These are phyloP conservation scores for Solanum virginianum DNA, from an alignment of 257 asterid genomes.

Conservation along the genomic window DNA sequence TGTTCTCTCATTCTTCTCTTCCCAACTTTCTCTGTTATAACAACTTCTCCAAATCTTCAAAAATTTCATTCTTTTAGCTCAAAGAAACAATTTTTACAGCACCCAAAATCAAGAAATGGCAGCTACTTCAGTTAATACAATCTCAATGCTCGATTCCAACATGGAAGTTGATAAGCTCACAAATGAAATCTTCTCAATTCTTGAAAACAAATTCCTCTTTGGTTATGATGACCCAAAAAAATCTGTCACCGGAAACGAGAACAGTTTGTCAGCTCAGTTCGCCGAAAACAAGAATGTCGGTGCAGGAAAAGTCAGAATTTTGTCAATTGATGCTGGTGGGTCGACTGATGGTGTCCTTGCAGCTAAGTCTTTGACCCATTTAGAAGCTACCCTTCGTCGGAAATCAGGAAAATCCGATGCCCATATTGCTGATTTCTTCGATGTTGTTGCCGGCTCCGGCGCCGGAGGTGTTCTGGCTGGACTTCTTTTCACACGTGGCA, in stretches of 20 bases:
- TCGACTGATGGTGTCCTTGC: conserved; percentile 61
- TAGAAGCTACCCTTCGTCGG: conserved; percentile 24
- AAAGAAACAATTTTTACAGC: background rate
- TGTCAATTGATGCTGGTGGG: conserved; percentile 67
- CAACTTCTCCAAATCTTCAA: background rate
- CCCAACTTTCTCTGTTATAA: background rate
- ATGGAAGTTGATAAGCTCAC: conserved; percentile 40
- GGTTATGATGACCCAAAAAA: conserved; percentile 17
- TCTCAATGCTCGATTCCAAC: conserved; percentile 19
- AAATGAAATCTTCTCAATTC: conserved; percentile 72
- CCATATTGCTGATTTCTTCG: conserved; percentile 25
- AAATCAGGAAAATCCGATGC: conserved; percentile 11
- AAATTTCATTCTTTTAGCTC: background rate
- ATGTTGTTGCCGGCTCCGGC: conserved; percentile 73
- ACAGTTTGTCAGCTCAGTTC: conserved; percentile 5
- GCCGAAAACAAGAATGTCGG: background rate
- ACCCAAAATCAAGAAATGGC: background rate
- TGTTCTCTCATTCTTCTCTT: background rate
- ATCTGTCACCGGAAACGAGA: conserved; percentile 11
- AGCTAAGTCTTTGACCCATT: conserved; percentile 39
- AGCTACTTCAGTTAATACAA: background rate
- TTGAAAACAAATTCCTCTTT: conserved; percentile 79
- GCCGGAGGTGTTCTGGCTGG: conserved; percentile 62
- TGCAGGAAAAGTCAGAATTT: conserved; percentile 48
- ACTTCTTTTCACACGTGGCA: conserved; percentile 48